Evolutionary conservation across 1,284 basidiomycete species (phyloP).

Genomic region (Ceratobasidium sp.): DNA sequence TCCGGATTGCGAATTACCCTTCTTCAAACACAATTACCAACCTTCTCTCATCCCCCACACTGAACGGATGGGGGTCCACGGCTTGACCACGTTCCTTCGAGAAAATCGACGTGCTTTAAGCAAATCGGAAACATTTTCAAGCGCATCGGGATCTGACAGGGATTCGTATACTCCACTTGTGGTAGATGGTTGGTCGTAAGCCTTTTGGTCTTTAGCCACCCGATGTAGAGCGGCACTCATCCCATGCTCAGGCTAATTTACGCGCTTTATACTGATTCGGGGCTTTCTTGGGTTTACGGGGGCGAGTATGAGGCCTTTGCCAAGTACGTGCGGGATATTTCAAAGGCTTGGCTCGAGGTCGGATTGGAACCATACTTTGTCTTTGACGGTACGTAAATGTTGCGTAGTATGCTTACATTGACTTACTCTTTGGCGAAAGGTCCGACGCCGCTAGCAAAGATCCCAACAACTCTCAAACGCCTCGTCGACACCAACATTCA

Average conservation of each 20-base stretch:
- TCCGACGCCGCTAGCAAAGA: conserved; percentile 74
- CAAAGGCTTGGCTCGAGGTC: conserved; percentile 72
- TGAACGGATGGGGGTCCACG: conserved; percentile 75
- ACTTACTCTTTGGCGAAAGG: conserved; percentile 55
- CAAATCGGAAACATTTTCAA: conserved; percentile 54
- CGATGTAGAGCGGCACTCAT: background rate
- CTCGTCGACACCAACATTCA: conserved; percentile 62
- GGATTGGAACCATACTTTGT: conserved; percentile 83
- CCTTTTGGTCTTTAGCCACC: conserved; percentile 42
- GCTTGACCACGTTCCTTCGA: conserved; percentile 77
- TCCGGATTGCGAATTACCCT: background rate
- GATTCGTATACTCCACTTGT: conserved; percentile 56
- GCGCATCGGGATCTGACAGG: conserved; percentile 37
- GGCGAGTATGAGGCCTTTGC: conserved; percentile 77
- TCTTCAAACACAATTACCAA: background rate
- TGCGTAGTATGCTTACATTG: background rate
- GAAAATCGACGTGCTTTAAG: conserved; percentile 72
- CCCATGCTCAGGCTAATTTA: conserved; percentile 83
- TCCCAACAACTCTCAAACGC: conserved; percentile 70
- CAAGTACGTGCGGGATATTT: conserved; percentile 58
- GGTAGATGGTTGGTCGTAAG: conserved; percentile 90
- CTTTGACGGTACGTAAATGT: conserved; percentile 87
- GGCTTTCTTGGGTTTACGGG: conserved; percentile 83
- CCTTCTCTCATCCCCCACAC: background rate
- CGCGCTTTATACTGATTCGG: conserved; percentile 66